Evolutionary conservation across 1,284 basidiomycete genomes (phyloP).

Genomic region (Vanrija sp.): DNA sequence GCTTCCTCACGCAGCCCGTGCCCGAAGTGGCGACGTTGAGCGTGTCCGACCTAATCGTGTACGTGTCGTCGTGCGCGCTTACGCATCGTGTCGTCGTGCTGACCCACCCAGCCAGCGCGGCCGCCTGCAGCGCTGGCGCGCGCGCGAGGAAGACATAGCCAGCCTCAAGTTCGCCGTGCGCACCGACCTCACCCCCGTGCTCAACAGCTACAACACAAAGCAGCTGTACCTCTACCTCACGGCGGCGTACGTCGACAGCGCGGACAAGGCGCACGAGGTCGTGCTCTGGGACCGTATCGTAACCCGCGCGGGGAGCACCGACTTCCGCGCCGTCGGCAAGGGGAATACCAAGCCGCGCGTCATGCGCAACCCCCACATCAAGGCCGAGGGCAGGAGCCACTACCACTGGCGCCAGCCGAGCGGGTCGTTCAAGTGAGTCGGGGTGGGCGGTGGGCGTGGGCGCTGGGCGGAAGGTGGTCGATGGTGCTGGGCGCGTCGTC

Average conservation of each 20-base stretch:
- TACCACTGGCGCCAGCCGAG: slow-evolving; percentile 44
- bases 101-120: slow-evolving; percentile 29
- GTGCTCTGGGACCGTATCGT: slow-evolving; percentile 51
- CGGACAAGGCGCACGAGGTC: slow-evolving; percentile 36
- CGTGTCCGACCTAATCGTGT: slow-evolving; percentile 46
- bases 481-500: not conserved
- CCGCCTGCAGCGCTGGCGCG: slow-evolving; percentile 33
- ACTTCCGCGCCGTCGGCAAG: slow-evolving; percentile 35
- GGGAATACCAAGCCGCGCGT: slow-evolving; percentile 5
- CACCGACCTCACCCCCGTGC: slow-evolving; percentile 45
- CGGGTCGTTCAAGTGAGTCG: slow-evolving; percentile 45
- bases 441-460: not conserved
- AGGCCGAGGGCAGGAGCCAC: slow-evolving; percentile 35
- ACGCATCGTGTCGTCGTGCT: not conserved
- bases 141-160: slow-evolving; percentile 43
- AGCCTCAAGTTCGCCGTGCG: slow-evolving; percentile 45
- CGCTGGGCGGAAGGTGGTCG: not conserved
- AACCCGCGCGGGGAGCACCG: slow-evolving; percentile 31
- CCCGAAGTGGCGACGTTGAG: slow-evolving; percentile 34
- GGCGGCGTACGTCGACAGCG: slow-evolving; percentile 38
- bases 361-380: slow-evolving; percentile 29
- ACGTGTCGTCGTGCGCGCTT: slow-evolving; percentile 8
- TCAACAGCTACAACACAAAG: slow-evolving; percentile 50
- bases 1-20: slow-evolving; percentile 35
- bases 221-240: slow-evolving; percentile 50